A percentile compares a stretch with the other conserved stretches of the same genome.
Conservation (phyloP, 768 basidiomycete species). For the Termitomyces sp. region DNA sequence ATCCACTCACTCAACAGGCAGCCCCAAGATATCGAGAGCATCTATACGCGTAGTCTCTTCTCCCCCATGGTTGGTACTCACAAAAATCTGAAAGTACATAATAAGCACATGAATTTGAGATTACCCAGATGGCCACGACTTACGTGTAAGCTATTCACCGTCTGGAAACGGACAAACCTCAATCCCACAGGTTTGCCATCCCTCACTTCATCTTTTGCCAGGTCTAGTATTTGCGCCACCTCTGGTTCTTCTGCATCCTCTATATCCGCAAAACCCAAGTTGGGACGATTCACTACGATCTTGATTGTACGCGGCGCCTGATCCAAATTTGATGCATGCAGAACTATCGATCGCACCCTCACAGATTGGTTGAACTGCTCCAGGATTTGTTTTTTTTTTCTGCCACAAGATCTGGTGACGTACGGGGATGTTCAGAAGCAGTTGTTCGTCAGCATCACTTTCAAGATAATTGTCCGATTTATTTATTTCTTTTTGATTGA, state of each 20-base stretch:
- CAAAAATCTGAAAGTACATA: constrained; percentile 52
- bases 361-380: constrained; percentile 71
- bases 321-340: constrained; percentile 35
- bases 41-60: constrained; percentile 68
- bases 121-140: constrained; percentile 19
- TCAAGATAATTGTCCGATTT: constrained; percentile 44
- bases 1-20: constrained; percentile 50
- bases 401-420: background rate
- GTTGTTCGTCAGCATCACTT: constrained; percentile 73
- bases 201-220: constrained; percentile 45
- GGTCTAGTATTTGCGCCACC: constrained; percentile 55
- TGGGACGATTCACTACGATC: constrained; percentile 55
- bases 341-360: constrained; percentile 54
- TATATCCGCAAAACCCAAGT: constrained; percentile 66
- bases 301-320: constrained; percentile 63
- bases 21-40: constrained; percentile 61
- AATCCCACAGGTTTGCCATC: constrained; percentile 49
- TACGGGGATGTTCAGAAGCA: constrained; percentile 66
- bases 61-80: constrained; percentile 61
- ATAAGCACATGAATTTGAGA: background rate
- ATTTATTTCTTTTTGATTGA: constrained; percentile 43
- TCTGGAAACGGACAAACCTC: constrained; percentile 68
- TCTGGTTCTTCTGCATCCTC: constrained; percentile 46
- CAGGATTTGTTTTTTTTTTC: background rate
- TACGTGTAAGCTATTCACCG: constrained; percentile 64